Base-by-base conservation (phyloP, 306 rosid genomes). In the Geum urbanum region DNA sequence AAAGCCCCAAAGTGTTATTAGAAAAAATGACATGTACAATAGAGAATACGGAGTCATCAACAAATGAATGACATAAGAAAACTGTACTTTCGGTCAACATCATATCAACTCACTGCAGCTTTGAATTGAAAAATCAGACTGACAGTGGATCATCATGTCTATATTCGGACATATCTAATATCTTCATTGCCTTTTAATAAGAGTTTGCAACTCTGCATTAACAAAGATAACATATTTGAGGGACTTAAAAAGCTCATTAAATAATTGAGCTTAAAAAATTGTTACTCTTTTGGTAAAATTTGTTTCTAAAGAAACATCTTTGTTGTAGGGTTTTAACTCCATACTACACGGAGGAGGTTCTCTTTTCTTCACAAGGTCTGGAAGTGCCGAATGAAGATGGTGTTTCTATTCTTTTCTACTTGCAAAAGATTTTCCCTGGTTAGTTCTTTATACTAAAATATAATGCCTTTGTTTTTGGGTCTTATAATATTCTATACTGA, bases 401-500 rank as follows among this genome's bases (percentile, higher is more conserved):
- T 60, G 97, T 94, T 72, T 90, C 98, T 55, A 90, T 90, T 49
- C 94, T 94, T 71, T 94, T 94, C 84, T 94, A 94, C 84, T 78
- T 94, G 63, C 92, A 94, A 75, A 94, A 94, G 76, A 94, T 94
- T 72, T 94, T 84, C 78, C 98, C 98, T 84, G 98, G 98, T 92
- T 49, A 64, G 3, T 57, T 73, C 9, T 45, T 62, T 44, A 4
- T 53, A 51, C 50, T 59, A 6, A 50, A 27, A 18, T 41, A 7
- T 62, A 9, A 4, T 9, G 59, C 19, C 57, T 63, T 49, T 69
- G 6, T 58, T 1, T 6, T 12, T 51, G 40, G 16, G 20, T 12
- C 32, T 16, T 58, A 16, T 18, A 6, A 55, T 20, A 5, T 19
- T 22, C 12, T 63, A 8, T 59, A 19, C 32, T 73, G 43, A 64